Percentiles rank a stretch among this genome's conserved stretches.
phyloP scores from a whole-genome alignment of 306 rosid genomes.

The Ochetophila trinervis region DNA sequence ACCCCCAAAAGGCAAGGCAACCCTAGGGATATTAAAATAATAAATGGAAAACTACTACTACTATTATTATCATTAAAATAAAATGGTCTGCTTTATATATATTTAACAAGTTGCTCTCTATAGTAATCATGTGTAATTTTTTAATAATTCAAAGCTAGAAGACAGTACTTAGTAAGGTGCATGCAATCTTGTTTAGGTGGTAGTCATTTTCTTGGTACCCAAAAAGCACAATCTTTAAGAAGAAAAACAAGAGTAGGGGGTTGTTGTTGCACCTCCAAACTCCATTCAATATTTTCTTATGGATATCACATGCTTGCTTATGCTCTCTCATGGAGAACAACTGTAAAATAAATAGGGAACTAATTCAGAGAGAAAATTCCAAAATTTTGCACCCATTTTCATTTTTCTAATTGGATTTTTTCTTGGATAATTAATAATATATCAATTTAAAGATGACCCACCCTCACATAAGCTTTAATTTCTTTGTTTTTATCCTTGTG shows the following conservation, averaged over 20 bases:
- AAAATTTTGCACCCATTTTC: not conserved
- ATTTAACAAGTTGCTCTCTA: conserved; percentile 8
- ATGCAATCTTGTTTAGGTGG: conserved; percentile 45
- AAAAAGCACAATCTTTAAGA: conserved; percentile 22
- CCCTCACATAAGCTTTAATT: not conserved
- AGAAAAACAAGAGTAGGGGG: conserved; percentile 24
- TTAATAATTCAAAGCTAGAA: conserved; percentile 6
- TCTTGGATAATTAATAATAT: not conserved
- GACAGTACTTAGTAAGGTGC: conserved; percentile 18
- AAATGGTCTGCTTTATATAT: not conserved
- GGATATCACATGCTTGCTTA: conserved; percentile 27
- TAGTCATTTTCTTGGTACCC: conserved; percentile 22
- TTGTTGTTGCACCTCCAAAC: conserved; percentile 17
- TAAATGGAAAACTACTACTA: conserved; percentile 4
- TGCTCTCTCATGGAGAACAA: conserved; percentile 42
- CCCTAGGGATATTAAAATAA: not conserved
- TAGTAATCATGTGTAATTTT: conserved; percentile 18
- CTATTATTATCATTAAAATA: not conserved
- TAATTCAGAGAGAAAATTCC: conserved; percentile 8
- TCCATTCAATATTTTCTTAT: conserved; percentile 17
- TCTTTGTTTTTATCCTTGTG: not conserved
- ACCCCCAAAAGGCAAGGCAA: conserved; percentile 18
- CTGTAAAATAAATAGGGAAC: conserved; percentile 31
- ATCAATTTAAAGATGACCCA: not conserved
- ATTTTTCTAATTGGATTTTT: not conserved